Percentiles rank a stretch among this genome's conserved stretches.
phyloP scores from a whole-genome alignment of 139 green algal genomes.

The Coelastrella sp. region DNA sequence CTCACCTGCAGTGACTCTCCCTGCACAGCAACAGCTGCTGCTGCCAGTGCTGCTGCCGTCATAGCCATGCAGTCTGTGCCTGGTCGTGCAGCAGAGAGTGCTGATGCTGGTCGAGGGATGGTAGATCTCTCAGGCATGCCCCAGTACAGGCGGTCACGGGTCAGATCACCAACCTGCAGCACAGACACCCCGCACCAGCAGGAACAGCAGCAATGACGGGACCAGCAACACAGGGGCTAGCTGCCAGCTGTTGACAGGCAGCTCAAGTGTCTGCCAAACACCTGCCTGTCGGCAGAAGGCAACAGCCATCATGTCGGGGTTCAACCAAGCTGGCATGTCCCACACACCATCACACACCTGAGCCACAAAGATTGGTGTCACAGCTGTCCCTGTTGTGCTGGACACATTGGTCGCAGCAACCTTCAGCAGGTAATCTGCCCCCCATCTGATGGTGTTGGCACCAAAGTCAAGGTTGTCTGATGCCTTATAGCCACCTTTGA shows the following conservation, averaged over 20 bases:
- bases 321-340: not conserved
- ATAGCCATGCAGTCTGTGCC: slow-evolving; percentile 42
- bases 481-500: slow-evolving; percentile 39
- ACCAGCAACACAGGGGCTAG: not conserved
- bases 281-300: too few species aligned
- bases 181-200: not conserved
- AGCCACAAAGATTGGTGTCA: slow-evolving; percentile 25
- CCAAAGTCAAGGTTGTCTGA: slow-evolving; percentile 41
- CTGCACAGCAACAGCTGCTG: slow-evolving; percentile 39
- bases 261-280: too few species aligned
- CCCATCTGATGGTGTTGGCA: slow-evolving; percentile 49
- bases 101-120: slow-evolving; percentile 6
- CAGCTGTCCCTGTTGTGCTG: not conserved
- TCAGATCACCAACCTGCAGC: slow-evolving; percentile 39
- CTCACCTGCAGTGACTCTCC: slow-evolving; percentile 32
- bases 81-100: slow-evolving; percentile 1
- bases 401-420: slow-evolving; percentile 9
- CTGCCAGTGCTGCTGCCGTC: slow-evolving; percentile 34
- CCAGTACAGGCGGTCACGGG: slow-evolving; percentile 36
- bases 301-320: too few species aligned
- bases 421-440: slow-evolving; percentile 49
- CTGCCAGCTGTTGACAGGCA: too few species aligned
- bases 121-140: slow-evolving; percentile 29
- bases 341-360: slow-evolving; percentile 18
- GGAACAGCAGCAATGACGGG: not conserved